Base-by-base conservation (phyloP, 1,139 yeast genomes). In the Candida buenavistaensis region DNA sequence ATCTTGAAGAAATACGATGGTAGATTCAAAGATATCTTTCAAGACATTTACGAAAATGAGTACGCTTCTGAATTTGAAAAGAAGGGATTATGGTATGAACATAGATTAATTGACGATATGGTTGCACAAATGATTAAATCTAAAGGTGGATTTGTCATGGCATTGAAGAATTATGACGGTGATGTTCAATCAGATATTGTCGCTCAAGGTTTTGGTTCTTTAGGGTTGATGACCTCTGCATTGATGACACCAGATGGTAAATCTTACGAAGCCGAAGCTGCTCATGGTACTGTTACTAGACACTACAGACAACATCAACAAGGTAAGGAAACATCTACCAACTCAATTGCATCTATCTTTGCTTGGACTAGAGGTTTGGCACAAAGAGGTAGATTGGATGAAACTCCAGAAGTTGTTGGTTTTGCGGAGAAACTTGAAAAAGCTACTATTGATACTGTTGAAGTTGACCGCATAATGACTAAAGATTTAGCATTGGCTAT, bases 51-150 rank as follows among this genome's bases (percentile, higher is more conserved):
- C 52, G 85, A 78, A 24, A 39, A 67, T 23, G 70, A 72, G 33
- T 84, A 83, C 62, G 75, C 78, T 52, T 31, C 56, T 14, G 59
- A 72, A 41, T 83, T 83, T 55, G 87, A 81, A 52, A 64, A 62
- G n/a, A 57, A 65, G 33, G 86, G 85, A n/a, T 77, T 84, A 48
- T 76, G 81, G 78, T 84, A 82, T 52, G 92, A 84, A 55, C 94
- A 84, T 58, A 79, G 94, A 63, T 72, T 84, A 48, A 84, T 84
- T 45, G 94, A 84, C 58, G 94, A 84, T 57, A 84, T 84, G 90
- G 94, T 84, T 44, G 94, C 94, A 4, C 94, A 84, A 63, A 84
- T 84, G 94, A 66, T 84, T 56, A 84, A 84, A 59, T 82, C 90
- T 17, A 81, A 79, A 55, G 94, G 94, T 58, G 94, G 94, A 8